Base-by-base conservation (phyloP, 805 yeast species). In the Brettanomyces bruxellensis region DNA sequence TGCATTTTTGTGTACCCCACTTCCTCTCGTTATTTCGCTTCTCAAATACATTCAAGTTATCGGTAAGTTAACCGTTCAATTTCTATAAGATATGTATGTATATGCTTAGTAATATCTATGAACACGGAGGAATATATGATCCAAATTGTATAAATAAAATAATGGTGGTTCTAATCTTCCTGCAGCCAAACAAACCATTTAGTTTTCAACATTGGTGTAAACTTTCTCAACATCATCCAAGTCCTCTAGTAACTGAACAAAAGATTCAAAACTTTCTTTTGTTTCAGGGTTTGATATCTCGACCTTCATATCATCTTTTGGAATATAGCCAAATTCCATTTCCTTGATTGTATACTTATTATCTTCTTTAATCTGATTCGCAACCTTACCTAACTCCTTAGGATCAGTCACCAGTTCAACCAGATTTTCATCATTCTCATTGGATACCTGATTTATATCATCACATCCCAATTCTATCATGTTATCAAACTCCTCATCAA, bases 181-280 rank as follows among this genome's bases (percentile, higher is more conserved):
- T 18, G 18, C 18, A 18, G 18, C 18, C 18, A 18, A 18, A 1
- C 18, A 18, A 18, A 18, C 18, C 18, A 18, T 28, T 40, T 23
- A 24, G 7, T 40, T 34, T 23, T 68, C 72, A 53, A 78, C 68
- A 60, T 88, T 91, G 30, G 86, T 75, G 65, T 86, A 86, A 49
- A 86, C 79, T 51, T 79, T 87, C 5, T 87, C 79, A 22, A 91
- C 86, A 55, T 93, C 98, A 43, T 83, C 88, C n/a, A 88, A 67
- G 34, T 81, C 87, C 45, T 87, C 95, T 41, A 91, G 68, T 42
- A 71, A 70, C 23, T 62, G 67, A 34, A 83, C 61, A 34, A 89
- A 77, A 56, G 79, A 84, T 13, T 73, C 73, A 55, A 78, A 73
- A 35, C 71, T 70, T 49, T 70, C 73, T 48, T 63, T 68, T 6